phyloP scores from a whole-genome alignment of 306 rosid genomes.

The Acacia melanoxylon region DNA sequence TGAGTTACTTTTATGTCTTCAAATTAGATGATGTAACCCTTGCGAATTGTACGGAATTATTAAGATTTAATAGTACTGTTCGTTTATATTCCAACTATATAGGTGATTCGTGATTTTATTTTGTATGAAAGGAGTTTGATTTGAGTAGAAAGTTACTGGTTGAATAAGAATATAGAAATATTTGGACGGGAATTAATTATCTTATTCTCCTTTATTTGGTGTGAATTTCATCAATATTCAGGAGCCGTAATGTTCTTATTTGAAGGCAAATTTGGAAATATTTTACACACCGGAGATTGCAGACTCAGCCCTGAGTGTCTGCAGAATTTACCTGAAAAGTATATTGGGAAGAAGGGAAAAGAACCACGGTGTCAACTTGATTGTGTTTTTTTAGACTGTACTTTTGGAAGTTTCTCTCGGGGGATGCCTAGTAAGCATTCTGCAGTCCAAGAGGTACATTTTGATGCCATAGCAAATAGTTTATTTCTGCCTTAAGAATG shows the following conservation, averaged over 20 bases:
- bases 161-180: slow-evolving; percentile 1
- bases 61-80: neutral
- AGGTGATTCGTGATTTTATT: neutral
- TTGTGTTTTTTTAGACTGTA: slow-evolving; percentile 75
- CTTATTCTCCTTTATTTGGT: slow-evolving; percentile 39
- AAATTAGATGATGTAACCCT: neutral
- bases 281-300: slow-evolving; percentile 82
- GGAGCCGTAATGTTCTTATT: slow-evolving; percentile 87
- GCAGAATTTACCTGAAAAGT: slow-evolving; percentile 57
- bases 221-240: slow-evolving; percentile 38
- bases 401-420: slow-evolving; percentile 62
- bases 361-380: slow-evolving; percentile 56
- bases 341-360: slow-evolving; percentile 62
- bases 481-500: slow-evolving; percentile 5
- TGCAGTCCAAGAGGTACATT: slow-evolving; percentile 58
- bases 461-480: neutral
- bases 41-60: neutral
- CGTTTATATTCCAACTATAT: neutral
- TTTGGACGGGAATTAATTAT: slow-evolving; percentile 32
- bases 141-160: neutral
- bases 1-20: neutral
- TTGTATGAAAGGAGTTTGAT: neutral
- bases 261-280: slow-evolving; percentile 72
- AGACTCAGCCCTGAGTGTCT: slow-evolving; percentile 73
- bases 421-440: slow-evolving; percentile 59